Evolutionary conservation across 192 early-diverging fungal genomes (phyloP), one percentile per base, ranked within the genome.

Genomic region (Funneliformis mosseae): DNA sequence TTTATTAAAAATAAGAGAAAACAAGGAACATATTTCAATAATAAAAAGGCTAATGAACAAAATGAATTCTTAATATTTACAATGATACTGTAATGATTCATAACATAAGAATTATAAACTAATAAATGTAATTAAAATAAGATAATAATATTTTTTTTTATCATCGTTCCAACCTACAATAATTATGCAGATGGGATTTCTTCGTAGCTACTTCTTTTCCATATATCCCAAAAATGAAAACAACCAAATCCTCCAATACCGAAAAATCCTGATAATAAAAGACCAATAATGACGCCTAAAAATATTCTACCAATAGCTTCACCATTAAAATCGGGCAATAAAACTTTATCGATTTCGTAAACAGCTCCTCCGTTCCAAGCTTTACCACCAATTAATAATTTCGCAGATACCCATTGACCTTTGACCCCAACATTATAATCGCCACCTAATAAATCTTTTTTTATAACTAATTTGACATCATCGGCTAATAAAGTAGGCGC

Each of bases 341-440:
- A 55, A 5, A 79, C 78, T 27, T 79, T 79, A 71, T 79, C 78
- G 16, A 79, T 45, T 28, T 60, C 28, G 25, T 70, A 79, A 59
- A 79, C 67, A 14, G 46, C 68, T 3, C 78, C 78, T 11, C 68
- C 68, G 71, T 79, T 68, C 78, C 55, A 60, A 27, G 78, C 16
- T 59, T 43, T 68, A n/a, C 78, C 78, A 7, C 12, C 23, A 23
- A 16, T 27, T 55, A 55, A 18, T 41, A 79, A 71, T 41, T 11
- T 71, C 3, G 78, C 78, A 41, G 59, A 70, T 27, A 23, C 45
- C 23, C 27, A 70, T 11, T 27, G 7, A 70, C 78, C 78, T 71
- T 79, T 64, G 5, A 79, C n/a, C 23, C 55, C 78, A 8, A 79
- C 11, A 28, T 38, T 67, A 59, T 68, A 70, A 38, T 14, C 5